These are phyloP conservation scores for Cordyceps fumosorosea DNA, from an alignment of 2,329 filamentous ascomycete species.

Conservation along the genomic window DNA sequence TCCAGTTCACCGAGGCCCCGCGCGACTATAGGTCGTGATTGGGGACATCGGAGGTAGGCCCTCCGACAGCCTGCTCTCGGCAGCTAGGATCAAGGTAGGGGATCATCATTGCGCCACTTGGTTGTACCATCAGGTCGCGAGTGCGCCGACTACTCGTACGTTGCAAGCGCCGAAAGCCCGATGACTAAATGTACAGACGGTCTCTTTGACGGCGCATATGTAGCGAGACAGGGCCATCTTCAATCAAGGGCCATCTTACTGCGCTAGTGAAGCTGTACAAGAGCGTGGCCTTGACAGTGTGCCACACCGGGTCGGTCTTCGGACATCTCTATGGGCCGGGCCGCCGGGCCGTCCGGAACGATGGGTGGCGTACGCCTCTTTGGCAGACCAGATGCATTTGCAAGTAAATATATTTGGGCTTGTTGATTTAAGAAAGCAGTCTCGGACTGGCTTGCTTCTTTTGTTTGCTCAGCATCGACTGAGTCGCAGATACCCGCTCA, in stretches of 20 bases:
- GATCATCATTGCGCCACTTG: not conserved
- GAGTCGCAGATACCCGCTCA: not conserved
- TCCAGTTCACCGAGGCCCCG: not conserved
- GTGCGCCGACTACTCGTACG: not conserved
- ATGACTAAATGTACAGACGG: not conserved
- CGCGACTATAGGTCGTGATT: not conserved
- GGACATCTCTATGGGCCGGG: slow-evolving; percentile 1
- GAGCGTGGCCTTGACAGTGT: not conserved
- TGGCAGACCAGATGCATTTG: no score
- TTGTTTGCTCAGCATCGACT: not conserved
- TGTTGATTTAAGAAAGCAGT: not conserved
- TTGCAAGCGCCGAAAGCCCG: not conserved
- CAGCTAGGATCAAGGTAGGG: no score
- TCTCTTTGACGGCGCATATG: not conserved
- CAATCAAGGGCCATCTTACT: no score
- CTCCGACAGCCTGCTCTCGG: not conserved
- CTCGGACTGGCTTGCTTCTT: not conserved
- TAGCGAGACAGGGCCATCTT: not conserved
- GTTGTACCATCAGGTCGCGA: no score
- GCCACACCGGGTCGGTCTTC: slow-evolving; percentile 4
- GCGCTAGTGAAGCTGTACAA: not conserved
- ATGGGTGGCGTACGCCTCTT: not conserved
- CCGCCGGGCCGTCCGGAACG: not conserved
- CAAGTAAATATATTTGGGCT: not conserved
- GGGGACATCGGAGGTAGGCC: not conserved